Conservation (phyloP, 2,329 filamentous ascomycete genomes). For the Cladorrhinum sp. region DNA sequence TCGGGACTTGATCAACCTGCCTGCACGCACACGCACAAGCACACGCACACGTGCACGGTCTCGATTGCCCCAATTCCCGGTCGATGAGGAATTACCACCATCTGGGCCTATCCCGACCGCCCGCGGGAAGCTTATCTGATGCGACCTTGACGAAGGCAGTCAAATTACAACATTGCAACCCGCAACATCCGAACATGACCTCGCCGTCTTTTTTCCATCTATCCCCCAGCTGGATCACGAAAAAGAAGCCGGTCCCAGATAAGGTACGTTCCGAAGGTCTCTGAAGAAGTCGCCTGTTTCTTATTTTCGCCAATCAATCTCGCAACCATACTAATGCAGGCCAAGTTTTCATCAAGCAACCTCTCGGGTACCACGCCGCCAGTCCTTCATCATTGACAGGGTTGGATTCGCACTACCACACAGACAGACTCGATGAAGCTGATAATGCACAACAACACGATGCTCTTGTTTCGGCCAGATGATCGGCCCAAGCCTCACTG, state of each 20-base stretch:
- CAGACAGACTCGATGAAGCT: too few relatives aligned
- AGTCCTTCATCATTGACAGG: not conserved
- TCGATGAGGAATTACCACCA: not conserved
- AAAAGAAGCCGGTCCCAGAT: not conserved
- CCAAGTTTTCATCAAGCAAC: not conserved
- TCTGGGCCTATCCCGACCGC: not conserved
- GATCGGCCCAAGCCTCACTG: too few relatives aligned
- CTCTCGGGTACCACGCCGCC: not conserved
- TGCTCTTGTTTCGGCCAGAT: too few relatives aligned
- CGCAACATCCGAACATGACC: not conserved
- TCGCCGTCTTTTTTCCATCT: too few relatives aligned
- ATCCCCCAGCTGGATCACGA: not conserved
- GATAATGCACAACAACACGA: too few relatives aligned
- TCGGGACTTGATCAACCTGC: not conserved
- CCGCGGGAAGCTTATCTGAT: slow-evolving; percentile 6
- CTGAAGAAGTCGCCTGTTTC: not conserved
- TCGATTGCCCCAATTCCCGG: not conserved
- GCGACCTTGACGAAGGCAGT: not conserved
- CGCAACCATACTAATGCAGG: not conserved
- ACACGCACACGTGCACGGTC: too few relatives aligned
- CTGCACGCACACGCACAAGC: not conserved
- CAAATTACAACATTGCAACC: not conserved
- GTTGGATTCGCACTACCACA: not conserved
- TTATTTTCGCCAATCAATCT: not conserved
- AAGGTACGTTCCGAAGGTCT: not conserved